These are phyloP conservation scores for Chaetomiaceae sp. DNA, from an alignment of 2,329 filamentous ascomycete species.

Conservation along the genomic window DNA sequence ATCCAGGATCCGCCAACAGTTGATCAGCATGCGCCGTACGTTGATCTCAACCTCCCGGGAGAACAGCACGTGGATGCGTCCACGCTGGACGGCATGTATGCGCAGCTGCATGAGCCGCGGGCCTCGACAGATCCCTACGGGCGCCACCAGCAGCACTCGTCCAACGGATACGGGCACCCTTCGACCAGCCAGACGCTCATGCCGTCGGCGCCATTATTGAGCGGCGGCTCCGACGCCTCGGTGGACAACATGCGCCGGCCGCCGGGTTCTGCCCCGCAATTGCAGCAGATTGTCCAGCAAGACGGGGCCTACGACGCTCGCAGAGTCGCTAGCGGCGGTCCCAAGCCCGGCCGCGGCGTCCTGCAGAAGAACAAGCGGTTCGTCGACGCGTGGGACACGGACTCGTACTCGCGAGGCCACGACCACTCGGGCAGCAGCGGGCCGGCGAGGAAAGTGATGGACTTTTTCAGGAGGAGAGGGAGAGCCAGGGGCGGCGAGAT, in stretches of 20 bases:
- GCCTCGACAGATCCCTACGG: constrained; percentile 28
- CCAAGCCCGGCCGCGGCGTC: constrained; percentile 46
- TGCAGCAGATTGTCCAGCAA: constrained; percentile 39
- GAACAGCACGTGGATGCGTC: constrained; percentile 26
- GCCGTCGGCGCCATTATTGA: constrained; percentile 43
- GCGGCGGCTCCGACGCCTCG: constrained; percentile 51
- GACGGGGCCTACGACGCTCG: constrained; percentile 36
- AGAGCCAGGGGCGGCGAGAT: constrained; percentile 63
- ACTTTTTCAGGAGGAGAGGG: constrained; percentile 88
- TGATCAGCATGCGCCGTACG: constrained; percentile 36
- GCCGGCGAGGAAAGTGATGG: constrained; percentile 90
- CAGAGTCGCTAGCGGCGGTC: constrained; percentile 32
- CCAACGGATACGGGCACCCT: constrained; percentile 38
- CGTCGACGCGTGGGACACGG: constrained; percentile 79
- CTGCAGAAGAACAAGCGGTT: constrained; percentile 87
- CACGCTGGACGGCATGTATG: constrained; percentile 31
- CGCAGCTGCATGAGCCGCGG: constrained; percentile 29
- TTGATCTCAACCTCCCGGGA: constrained; percentile 26
- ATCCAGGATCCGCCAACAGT: constrained; percentile 44
- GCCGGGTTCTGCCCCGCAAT: constrained; percentile 41
- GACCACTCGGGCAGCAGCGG: constrained; percentile 78
- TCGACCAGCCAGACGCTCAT: constrained; percentile 45
- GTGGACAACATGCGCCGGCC: constrained; percentile 39
- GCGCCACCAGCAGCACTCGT: constrained; percentile 34
- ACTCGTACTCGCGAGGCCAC: constrained; percentile 52